Evolutionary conservation across 2,329 filamentous ascomycete genomes (phyloP), one percentile per base, ranked within the genome.

Genomic region (Fusarium veterinarium): DNA sequence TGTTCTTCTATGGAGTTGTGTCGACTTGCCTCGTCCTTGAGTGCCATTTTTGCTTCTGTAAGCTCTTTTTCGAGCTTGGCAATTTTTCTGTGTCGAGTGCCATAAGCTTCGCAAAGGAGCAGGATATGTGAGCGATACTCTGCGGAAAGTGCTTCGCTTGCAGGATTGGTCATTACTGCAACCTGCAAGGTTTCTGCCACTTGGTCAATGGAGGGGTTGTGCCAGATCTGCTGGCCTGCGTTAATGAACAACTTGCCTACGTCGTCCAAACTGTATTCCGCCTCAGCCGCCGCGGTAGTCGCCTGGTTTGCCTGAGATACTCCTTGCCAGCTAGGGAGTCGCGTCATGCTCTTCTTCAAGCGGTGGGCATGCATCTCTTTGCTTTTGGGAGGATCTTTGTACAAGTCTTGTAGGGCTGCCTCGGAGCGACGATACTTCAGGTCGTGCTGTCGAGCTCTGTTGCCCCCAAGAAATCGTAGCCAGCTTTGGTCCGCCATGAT

Each of bases 171-270:
- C 81, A 86, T 85, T 73, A 86, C 79, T 13, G 72, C 76, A 9
- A 81, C 80, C 46, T 83, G 82, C n/a, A 87, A 76, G 1, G 81
- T 74, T 65, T 86, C 85, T 20, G 83, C 80, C 77, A 87, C 83
- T 72, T 85, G 83, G 44, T 83, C 77, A 40, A 86, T 58, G 12
- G 80, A 83, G 11, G 84, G 84, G n/a, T 81, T 83, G 55, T 84
- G 80, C 78, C 82, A 83, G 6, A 76, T 67, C 25, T 73, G 55
- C 20, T 81, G 76, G 12, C 44, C 60, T 49, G 55, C 70, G 16
- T 56, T 71, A 51, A 67, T 56, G 49, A 76, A 66, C 13, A 70
- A 28, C 33, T 64, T 71, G 44, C 76, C 73, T 28, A 56, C 61
- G 31, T 65, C 63, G 31, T 73, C 64, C 23, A 74, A 48, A 7